Evolutionary conservation across 805 yeast species (phyloP).

Genomic region (Nematodospora valgi): DNA sequence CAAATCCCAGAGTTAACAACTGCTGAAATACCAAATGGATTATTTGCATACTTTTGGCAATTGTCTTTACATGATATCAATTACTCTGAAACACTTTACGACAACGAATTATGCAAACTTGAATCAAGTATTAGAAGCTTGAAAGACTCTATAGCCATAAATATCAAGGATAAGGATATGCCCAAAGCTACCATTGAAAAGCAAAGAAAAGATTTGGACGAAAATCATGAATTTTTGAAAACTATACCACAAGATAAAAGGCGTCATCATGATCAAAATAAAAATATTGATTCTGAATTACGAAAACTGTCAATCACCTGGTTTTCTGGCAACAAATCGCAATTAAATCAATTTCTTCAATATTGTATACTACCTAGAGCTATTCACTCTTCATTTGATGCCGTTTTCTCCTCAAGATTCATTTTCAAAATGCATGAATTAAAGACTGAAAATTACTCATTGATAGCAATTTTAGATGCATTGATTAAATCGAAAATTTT

Average conservation of each 20-base stretch:
- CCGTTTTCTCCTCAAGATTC: conserved; percentile 64
- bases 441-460: conserved; percentile 29
- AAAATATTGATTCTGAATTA: conserved; percentile 25
- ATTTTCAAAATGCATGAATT: conserved; percentile 47
- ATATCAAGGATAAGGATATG: conserved; percentile 24
- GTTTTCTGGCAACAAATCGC: conserved; percentile 30
- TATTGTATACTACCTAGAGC: conserved; percentile 73
- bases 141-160: conserved; percentile 29
- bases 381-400: conserved; percentile 78
- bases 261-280: conserved; percentile 43
- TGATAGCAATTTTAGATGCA: conserved; percentile 39
- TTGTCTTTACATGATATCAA: conserved; percentile 68
- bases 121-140: conserved; percentile 31
- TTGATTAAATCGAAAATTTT: conserved; percentile 50
- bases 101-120: conserved; percentile 40
- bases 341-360: conserved; percentile 44
- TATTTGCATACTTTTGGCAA: conserved; percentile 71
- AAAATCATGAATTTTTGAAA: conserved; percentile 22
- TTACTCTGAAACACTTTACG: conserved; percentile 49
- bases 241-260: conserved; percentile 37
- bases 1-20: conserved; percentile 8
- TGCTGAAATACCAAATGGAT: conserved; percentile 8
- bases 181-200: conserved; percentile 18
- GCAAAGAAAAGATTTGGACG: conserved; percentile 19
- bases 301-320: conserved; percentile 27